Evolutionary conservation across 2,329 filamentous ascomycete genomes (phyloP), one percentile per base, ranked within the genome.

Genomic region (Dryadomyces sulphureus): DNA sequence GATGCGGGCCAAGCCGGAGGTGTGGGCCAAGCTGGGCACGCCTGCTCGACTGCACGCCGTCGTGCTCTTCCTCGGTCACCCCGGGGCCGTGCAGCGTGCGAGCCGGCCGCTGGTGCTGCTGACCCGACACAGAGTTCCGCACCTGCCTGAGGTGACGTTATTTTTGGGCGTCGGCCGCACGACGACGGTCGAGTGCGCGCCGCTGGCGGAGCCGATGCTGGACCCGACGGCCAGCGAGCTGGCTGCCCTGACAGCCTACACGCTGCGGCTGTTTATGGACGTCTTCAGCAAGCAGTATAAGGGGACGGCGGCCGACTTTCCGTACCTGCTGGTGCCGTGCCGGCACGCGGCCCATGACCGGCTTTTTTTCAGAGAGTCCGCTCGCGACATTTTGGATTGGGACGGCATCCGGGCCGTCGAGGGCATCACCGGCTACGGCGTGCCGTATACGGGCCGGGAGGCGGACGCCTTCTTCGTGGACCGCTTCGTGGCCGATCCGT

Each of bases 201-300:
- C 68, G 0, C 52, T 81, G 2, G n/a, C n/a, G n/a, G 45, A 55
- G 0, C 54, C 50, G 0, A 56, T 67, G 0, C 53, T 88, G 1
- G 11, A 60, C 1, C 52, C 77, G 0, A 59, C 63, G 0, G 53
- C 64, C 0, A 57, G 64, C 0, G 57, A 68, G 1, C 52, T 87
- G 0, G 54, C 65, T 0, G 55, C 63, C 0, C 59, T 96, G n/a
- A 79, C 77, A 1, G 62, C 60, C 0, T 94, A 92, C 58, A 94
- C 85, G 0, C 64, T 93, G 36, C 70, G 73, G 5, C 62, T 93
- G 0, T 95, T 93, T 60, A 65, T 75, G 16, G 87, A 96, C 54
- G 67, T 95, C 0, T 96, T 94, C 65, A 90, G 88, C 60, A 98
- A 98, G 60, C 69, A 71, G 3, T 98, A 86, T 55, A 77, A 84